Evolutionary conservation across 148 eudicot genomes (phyloP).

Genomic region (Chenopodium album): DNA sequence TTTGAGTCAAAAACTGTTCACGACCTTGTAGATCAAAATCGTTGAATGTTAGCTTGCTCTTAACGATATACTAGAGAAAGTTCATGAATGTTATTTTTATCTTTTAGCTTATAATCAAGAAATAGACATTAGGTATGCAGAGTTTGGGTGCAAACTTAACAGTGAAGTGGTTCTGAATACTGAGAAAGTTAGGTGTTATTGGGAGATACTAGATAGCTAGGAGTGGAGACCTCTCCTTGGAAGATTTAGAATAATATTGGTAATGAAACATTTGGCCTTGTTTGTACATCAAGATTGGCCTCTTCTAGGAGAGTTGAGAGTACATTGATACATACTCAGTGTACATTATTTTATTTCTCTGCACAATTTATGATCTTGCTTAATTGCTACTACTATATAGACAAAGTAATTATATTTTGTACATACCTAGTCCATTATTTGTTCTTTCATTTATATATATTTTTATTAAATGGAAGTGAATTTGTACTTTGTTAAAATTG

Average conservation of each 20-base stretch:
- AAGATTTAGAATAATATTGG: neutral
- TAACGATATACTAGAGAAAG: neutral
- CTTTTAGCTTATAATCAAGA: neutral
- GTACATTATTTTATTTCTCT: neutral
- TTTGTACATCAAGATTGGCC: neutral
- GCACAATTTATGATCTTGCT: neutral
- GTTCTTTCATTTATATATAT: too few species aligned
- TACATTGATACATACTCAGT: neutral
- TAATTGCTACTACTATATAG: too few species aligned
- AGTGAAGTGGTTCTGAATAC: neutral
- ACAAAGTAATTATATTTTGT: too few species aligned
- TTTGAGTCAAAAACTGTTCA: neutral
- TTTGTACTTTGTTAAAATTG: neutral
- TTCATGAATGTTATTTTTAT: slow-evolving; percentile 4
- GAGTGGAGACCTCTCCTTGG: neutral
- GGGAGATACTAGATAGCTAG: neutral
- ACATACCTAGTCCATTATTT: neutral
- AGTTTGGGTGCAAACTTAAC: neutral
- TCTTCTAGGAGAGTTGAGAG: neutral
- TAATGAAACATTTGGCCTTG: neutral
- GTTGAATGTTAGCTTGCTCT: neutral
- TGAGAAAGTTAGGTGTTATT: neutral
- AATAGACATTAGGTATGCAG: neutral
- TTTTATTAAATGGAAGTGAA: neutral
- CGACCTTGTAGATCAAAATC: neutral